Evolutionary conservation across 1,139 yeast genomes (phyloP).

Genomic region (Hansenula lynferdii): DNA sequence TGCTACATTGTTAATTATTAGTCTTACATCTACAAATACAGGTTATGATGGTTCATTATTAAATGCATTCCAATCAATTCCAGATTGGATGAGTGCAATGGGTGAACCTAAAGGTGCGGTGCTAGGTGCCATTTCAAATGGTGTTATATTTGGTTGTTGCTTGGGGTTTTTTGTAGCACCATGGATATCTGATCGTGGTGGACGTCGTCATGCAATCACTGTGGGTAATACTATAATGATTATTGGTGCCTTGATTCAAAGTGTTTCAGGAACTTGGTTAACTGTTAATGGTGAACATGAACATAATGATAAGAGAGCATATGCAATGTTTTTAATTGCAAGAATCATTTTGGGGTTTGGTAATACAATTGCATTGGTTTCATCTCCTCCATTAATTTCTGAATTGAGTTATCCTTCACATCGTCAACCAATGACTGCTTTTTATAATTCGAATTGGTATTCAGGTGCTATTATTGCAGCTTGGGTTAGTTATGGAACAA

Average conservation of each 20-base stretch:
- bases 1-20: constrained; percentile 32
- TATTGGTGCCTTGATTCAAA: constrained; percentile 42
- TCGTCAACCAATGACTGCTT: constrained; percentile 42
- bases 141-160: constrained; percentile 46
- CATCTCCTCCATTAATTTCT: constrained; percentile 39
- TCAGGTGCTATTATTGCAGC: constrained; percentile 56
- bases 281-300: constrained; percentile 11
- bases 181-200: constrained; percentile 38
- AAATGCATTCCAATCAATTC: constrained; percentile 45
- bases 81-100: constrained; percentile 32
- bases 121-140: constrained; percentile 44
- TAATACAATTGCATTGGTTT: constrained; percentile 34
- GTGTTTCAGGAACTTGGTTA: constrained; percentile 28
- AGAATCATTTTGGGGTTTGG: constrained; percentile 48
- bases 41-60: constrained; percentile 51
- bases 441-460: constrained; percentile 49
- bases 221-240: constrained; percentile 37
- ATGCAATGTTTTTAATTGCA: constrained; percentile 41
- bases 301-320: constrained; percentile 22
- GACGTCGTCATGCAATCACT: constrained; percentile 40
- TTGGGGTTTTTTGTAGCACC: constrained; percentile 25
- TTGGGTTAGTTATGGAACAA: constrained; percentile 47
- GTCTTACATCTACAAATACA: constrained; percentile 41
- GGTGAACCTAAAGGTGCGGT: constrained; percentile 38
- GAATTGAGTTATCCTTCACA: constrained; percentile 41